Evolutionary conservation across 1,284 basidiomycete genomes (phyloP), one percentile per base, ranked within the genome.

Genomic region (Hortiboletus rubellus): DNA sequence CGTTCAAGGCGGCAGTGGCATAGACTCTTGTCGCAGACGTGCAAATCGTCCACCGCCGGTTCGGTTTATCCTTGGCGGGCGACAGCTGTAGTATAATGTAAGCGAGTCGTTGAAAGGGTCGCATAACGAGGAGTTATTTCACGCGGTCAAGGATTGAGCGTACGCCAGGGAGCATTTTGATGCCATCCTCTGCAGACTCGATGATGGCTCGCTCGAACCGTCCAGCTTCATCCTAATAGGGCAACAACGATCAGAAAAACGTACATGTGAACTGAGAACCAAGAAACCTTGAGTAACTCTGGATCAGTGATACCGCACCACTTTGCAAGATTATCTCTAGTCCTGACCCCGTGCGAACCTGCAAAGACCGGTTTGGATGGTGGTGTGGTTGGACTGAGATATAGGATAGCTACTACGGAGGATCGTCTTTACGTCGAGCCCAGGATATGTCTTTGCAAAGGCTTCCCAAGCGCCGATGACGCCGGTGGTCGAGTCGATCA

Each of bases 261-360:
- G 8, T 7, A 27, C 30, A 27, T 24, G 17, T 11, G 38, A 41
- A 50, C 12, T 27, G 24, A 42, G 45, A 43, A 22, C 46, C 52
- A 40, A 60, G 72, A 57, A 57, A 89, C 91, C 77, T 87, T 80
- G 14, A 92, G 81, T 62, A 85, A 79, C 22, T 80, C 80, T 11
- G 84, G 80, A 72, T 91, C 87, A 22, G 80, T 78, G 54, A 94
- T 77, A 1, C 83, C 82, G 65, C 91, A 92, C 74, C 86, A 82
- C 48, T 77, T 84, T 61, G 76, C 80, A 57, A 94, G 79, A 73
- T 91, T 93, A 64, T 94, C 92, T 9, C 85, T 79, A 0, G 91
- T 92, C 52, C 92, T 83, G 40, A 92, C 82, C 43, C 92, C 92
- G 71, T 94, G 92, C 17, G 89, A 80, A 48, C 82, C 91, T 93